Base-by-base conservation (phyloP, 805 yeast genomes). In the Candida xyloterini region DNA sequence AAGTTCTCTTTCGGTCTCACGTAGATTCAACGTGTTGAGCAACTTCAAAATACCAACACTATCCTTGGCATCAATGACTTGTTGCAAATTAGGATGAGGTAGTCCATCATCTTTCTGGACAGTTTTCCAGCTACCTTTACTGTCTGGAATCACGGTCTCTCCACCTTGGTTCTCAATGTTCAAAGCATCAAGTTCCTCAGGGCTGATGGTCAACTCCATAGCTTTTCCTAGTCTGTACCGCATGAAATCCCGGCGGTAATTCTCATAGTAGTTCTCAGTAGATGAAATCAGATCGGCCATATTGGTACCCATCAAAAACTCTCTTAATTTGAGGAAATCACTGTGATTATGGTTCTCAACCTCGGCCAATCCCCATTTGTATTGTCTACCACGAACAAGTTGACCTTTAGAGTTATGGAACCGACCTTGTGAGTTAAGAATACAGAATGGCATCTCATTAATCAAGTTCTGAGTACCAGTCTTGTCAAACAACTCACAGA, bases 351-450 rank as follows among this genome's bases (percentile, higher is more conserved):
- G 74, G 58, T 87, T 82, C 55, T 85, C 95, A 28, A 86, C 84
- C 56, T 89, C 95, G 10, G 86, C 85, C 15, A 76, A 61, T 0
- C 97, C 97, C 96, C 96, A 90, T 13, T 68, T 71, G 65, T 88
- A 90, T 55, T 73, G 72, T 54, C 96, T 73, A 13, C 93, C 95
- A 47, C 84, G 71, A 21, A 84, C 84, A 3, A 62, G 45, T 23
- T 70, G 62, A 8, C 80, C 79, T 8, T 65, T 64, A 3, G 61
- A 51, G 35, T 70, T 70, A 33, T 55, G 50, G 23, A 70, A 73
- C 38, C 62, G 63, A 9, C 71, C 70, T 46, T 72, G 80, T 2
- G 95, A 77, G 15, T 89, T 83, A 44, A 90, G 77, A 3, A 88
- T 67, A 2, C 87, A 70, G 58, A 73, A 88, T 0, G 97, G 96